Base-by-base conservation (phyloP, 2,329 filamentous ascomycete species). In the Botrytis aclada region DNA sequence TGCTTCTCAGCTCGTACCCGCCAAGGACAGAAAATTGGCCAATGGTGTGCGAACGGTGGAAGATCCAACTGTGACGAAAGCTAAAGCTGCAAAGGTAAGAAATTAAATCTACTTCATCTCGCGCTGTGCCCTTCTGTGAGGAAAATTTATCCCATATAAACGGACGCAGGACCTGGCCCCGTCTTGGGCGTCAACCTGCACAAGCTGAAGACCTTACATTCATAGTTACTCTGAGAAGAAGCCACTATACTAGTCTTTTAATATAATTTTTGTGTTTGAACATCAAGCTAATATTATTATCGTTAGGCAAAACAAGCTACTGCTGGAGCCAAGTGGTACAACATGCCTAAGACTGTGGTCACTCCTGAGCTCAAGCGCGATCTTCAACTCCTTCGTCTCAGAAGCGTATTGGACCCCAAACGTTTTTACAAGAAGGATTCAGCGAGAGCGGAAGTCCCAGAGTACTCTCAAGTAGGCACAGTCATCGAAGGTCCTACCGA, bases 401-500 rank as follows among this genome's bases (percentile, higher is more conserved):
- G 96, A 81, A 91, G 90, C 72, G 91, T 97, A 32, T 86, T 98
- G 34, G 95, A 98, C 77, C 91, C 94, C 0, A 95, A 98, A 81
- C 87, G 92, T 67, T 75, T 76, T 62, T 80, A 80, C 72, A 80
- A 80, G 51, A 98, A 98, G 82, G 91, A 95, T 69, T 88, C 84
- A 69, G 87, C 89, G 72, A 94, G 92, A 80, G 86, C 88, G 22
- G 72, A 78, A 74, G 83, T 92, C 1, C 96, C 96, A 1, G 90
- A 94, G 74, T 98, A 71, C 51, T 97, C 93, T 32, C 93, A 97
- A 79, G 89, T 97, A 41, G 96, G 95, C 73, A 95, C 93, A 9
- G 89, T 99, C 74, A 88, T 98, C 72, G 92, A 97, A 79, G 95
- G 95, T 1, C 91, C 94, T 1, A 95, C 94, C 1, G 95, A 98